Percentiles rank a stretch among this genome's conserved stretches.
Conservation (phyloP, 805 yeast species). For the Kodamaea kakaduensis region DNA sequence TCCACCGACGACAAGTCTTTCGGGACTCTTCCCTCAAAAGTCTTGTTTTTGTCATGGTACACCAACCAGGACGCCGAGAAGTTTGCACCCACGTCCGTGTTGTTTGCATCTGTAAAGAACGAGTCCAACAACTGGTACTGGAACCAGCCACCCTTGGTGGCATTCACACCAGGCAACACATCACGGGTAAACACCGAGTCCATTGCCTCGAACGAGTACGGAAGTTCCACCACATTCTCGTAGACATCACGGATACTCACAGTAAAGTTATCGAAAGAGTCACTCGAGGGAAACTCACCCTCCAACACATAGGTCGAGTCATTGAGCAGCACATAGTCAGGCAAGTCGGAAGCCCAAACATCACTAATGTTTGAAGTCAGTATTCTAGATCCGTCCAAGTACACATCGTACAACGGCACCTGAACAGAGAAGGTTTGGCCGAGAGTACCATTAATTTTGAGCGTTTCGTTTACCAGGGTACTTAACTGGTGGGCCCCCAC, state of each 20-base stretch:
- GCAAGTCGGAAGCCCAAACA: conserved; percentile 48
- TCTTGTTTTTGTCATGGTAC: conserved; percentile 55
- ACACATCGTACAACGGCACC: conserved; percentile 63
- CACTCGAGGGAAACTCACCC: conserved; percentile 54
- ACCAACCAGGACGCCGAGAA: conserved; percentile 56
- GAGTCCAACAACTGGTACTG: conserved; percentile 51
- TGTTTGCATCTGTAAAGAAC: conserved; percentile 51
- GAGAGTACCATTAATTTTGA: conserved; percentile 64
- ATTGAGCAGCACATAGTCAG: conserved; percentile 54
- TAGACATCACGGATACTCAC: conserved; percentile 56
- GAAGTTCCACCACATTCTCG: conserved; percentile 56
- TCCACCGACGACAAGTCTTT: conserved; percentile 19
- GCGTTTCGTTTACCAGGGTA: conserved; percentile 54
- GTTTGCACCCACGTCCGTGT: conserved; percentile 47
- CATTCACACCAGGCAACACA: conserved; percentile 56
- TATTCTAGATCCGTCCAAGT: conserved; percentile 57
- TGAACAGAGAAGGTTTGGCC: conserved; percentile 49
- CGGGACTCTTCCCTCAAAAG: conserved; percentile 66
- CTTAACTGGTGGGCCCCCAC: conserved; percentile 88
- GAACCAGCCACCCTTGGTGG: conserved; percentile 61
- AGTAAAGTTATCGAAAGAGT: conserved; percentile 44
- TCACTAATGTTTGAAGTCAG: conserved; percentile 49
- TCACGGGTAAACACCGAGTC: conserved; percentile 54
- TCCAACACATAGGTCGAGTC: conserved; percentile 36
- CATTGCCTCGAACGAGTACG: conserved; percentile 53